Conservation (phyloP, 768 basidiomycete species). For the Tricholoma sp. region DNA sequence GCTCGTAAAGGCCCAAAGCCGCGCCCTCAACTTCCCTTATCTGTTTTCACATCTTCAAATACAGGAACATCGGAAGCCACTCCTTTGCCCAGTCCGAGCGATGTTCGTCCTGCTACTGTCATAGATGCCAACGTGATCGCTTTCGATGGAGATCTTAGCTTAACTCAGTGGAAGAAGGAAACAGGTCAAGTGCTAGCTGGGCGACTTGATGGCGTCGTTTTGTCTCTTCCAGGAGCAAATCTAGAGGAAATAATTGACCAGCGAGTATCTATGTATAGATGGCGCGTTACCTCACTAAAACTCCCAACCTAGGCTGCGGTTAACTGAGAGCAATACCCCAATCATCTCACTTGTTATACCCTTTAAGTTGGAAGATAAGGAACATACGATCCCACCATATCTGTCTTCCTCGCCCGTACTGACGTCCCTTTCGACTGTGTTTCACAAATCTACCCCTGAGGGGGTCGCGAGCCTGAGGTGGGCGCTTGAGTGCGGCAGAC, state of each 20-base stretch:
- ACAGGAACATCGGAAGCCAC: slow-evolving; percentile 63
- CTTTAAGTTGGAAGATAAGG: slow-evolving; percentile 49
- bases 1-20: slow-evolving; percentile 56
- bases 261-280: slow-evolving; percentile 33
- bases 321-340: slow-evolving; percentile 17
- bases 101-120: slow-evolving; percentile 55
- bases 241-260: slow-evolving; percentile 37
- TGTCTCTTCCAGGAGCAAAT: slow-evolving; percentile 42
- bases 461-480: slow-evolving; percentile 54
- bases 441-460: slow-evolving; percentile 41
- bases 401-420: slow-evolving; percentile 35
- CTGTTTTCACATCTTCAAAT: slow-evolving; percentile 67
- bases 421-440: slow-evolving; percentile 54
- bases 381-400: slow-evolving; percentile 33
- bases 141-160: slow-evolving; percentile 32
- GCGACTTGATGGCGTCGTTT: slow-evolving; percentile 51
- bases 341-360: slow-evolving; percentile 59
- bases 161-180: slow-evolving; percentile 49
- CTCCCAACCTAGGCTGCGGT: slow-evolving; percentile 8
- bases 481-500: slow-evolving; percentile 58
- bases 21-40: slow-evolving; percentile 67
- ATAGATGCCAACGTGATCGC: slow-evolving; percentile 65
- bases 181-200: slow-evolving; percentile 39
- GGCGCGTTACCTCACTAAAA: not conserved
- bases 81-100: slow-evolving; percentile 62